phyloP scores from a whole-genome alignment of 1,284 basidiomycete genomes.

The Inonotus obliquus region DNA sequence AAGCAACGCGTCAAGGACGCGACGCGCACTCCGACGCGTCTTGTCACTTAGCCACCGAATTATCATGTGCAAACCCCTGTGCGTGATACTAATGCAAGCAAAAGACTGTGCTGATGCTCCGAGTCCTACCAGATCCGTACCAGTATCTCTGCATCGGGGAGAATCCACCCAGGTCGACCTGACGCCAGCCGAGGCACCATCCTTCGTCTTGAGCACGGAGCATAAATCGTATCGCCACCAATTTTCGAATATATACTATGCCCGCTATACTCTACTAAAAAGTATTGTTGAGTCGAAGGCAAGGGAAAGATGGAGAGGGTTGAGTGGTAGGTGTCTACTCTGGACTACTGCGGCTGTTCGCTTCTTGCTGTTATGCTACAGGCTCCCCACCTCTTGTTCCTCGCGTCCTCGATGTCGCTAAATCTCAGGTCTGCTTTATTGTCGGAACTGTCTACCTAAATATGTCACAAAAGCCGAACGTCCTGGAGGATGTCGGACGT shows the following conservation, averaged over 20 bases:
- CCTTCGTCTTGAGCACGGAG: constrained; percentile 11
- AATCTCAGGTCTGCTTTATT: constrained; percentile 84
- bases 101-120: not conserved
- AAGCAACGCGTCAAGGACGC: too few species aligned
- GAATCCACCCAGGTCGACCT: not conserved
- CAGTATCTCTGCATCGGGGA: not conserved
- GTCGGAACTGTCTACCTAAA: constrained; percentile 96
- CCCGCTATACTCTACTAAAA: constrained; percentile 64
- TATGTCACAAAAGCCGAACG: constrained; percentile 97
- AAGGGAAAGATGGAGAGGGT: constrained; percentile 56
- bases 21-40: not conserved
- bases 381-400: constrained; percentile 73
- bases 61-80: not conserved
- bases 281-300: constrained; percentile 63
- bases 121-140: constrained; percentile 5
- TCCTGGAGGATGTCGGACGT: constrained; percentile 89
- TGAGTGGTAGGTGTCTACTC: constrained; percentile 51
- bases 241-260: constrained; percentile 92
- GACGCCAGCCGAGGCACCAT: constrained; percentile 10
- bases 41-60: not conserved
- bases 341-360: not conserved
- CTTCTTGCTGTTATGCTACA: constrained; percentile 25
- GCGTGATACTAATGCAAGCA: not conserved
- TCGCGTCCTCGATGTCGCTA: constrained; percentile 85
- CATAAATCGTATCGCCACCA: constrained; percentile 65